Conservation (phyloP, 2,329 filamentous ascomycete genomes). For the Plectosphaerella plurivora region DNA sequence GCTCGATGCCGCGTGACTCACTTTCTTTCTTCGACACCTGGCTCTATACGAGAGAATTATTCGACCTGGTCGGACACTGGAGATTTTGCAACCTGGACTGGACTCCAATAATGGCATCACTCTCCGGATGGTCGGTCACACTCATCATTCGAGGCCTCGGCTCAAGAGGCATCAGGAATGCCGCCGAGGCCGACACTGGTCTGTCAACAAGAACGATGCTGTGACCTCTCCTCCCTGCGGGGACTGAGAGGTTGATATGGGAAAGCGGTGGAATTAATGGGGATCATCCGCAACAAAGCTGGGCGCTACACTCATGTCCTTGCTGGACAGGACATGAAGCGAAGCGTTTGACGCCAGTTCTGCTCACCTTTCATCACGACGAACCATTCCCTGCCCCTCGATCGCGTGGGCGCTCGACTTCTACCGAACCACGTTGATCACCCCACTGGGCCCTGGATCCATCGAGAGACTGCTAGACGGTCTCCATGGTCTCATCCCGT, state of each 20-base stretch:
- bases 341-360: conserved; percentile 10
- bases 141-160: conserved; percentile 27
- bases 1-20: conserved; percentile 25
- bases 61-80: conserved; percentile 12
- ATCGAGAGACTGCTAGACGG: conserved; percentile 10
- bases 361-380: conserved; percentile 5
- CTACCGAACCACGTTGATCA: conserved; percentile 10
- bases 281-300: conserved; percentile 23
- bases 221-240: conserved; percentile 11
- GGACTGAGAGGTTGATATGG: conserved; percentile 11
- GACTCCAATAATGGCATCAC: conserved; percentile 18
- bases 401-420: conserved; percentile 4
- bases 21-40: conserved; percentile 8
- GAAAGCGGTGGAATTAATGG: conserved; percentile 23
- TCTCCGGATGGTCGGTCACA: conserved; percentile 22
- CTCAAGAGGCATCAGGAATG: conserved; percentile 34
- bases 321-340: conserved; percentile 25
- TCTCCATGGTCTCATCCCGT: conserved; percentile 1
- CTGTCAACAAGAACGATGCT: conserved; percentile 34
- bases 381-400: background rate
- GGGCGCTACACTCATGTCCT: conserved; percentile 14
- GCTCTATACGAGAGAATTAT: conserved; percentile 12
- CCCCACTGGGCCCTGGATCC: conserved; percentile 9
- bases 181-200: conserved; percentile 35
- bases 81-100: conserved; percentile 18